Evolutionary conservation across 768 basidiomycete genomes (phyloP).

Genomic region (Kwoniella dendrophila): DNA sequence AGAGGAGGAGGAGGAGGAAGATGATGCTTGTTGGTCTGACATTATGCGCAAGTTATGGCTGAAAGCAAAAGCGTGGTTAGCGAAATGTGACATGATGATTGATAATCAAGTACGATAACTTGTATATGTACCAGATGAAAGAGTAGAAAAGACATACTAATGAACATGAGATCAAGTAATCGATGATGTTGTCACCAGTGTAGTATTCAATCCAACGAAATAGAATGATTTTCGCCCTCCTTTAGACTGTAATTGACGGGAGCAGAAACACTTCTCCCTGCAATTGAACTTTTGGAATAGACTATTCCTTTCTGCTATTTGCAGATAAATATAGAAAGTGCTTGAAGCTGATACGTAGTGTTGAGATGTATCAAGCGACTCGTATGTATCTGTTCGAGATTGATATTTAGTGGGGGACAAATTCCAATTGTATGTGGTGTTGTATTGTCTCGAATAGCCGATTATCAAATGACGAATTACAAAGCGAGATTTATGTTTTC

Average conservation of each 20-base stretch:
- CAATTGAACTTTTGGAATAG: too few species aligned
- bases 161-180: too few species aligned
- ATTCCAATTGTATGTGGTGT: background rate
- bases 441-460: slow-evolving; percentile 8
- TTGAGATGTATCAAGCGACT: background rate
- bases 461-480: slow-evolving; percentile 1
- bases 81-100: background rate
- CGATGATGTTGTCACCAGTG: too few species aligned
- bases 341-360: too few species aligned
- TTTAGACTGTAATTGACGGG: too few species aligned
- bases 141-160: too few species aligned
- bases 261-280: too few species aligned
- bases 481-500: background rate
- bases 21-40: slow-evolving; percentile 20
- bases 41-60: slow-evolving; percentile 2
- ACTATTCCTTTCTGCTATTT: too few species aligned
- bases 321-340: too few species aligned
- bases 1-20: slow-evolving; percentile 29
- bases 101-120: background rate
- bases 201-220: too few species aligned
- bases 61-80: background rate
- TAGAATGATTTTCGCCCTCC: too few species aligned
- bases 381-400: background rate
- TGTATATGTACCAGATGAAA: too few species aligned
- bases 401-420: background rate